Percentiles rank a stretch among this genome's conserved stretches.
These are phyloP conservation scores for Gossypium raimondii DNA, from an alignment of 345 rosid genomes.

Conservation along the genomic window DNA sequence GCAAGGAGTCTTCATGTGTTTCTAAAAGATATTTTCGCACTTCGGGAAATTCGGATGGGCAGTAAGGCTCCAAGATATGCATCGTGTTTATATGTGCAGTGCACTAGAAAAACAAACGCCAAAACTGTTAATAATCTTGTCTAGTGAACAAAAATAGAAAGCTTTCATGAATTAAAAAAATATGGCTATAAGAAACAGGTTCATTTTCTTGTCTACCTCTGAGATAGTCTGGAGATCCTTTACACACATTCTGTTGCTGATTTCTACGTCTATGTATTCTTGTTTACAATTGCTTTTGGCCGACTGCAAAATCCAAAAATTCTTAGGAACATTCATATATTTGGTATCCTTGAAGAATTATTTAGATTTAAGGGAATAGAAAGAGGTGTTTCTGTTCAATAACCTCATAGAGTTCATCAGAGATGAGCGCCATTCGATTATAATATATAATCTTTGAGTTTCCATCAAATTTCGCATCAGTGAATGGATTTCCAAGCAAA, in stretches of 20 bases:
- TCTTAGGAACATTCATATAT: not conserved
- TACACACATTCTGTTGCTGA: conserved; percentile 16
- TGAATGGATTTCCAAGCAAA: conserved; percentile 39
- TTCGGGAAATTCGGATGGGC: not conserved
- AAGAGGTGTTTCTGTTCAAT: not conserved
- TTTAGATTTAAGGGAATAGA: not conserved
- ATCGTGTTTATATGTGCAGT: not conserved
- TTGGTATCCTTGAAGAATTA: not conserved
- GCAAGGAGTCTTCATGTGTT: not conserved
- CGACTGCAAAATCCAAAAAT: conserved; percentile 17
- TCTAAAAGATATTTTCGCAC: conserved; percentile 15
- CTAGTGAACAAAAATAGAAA: not conserved
- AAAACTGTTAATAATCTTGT: not conserved
- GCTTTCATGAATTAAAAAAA: not conserved
- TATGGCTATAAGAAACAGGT: not conserved
- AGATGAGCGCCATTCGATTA: conserved; percentile 49
- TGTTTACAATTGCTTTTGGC: conserved; percentile 29
- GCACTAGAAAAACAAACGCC: conserved; percentile 20
- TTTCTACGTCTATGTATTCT: conserved; percentile 18
- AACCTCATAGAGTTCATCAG: conserved; percentile 55
- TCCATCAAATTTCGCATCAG: conserved; percentile 20
- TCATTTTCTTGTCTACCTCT: conserved; percentile 17
- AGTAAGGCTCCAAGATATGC: conserved; percentile 33
- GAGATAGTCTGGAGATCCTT: conserved; percentile 28
- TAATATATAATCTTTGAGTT: conserved; percentile 36